These are phyloP conservation scores for Eleusine indica DNA, from an alignment of 176 grass and related monocot genomes.

Conservation along the genomic window DNA sequence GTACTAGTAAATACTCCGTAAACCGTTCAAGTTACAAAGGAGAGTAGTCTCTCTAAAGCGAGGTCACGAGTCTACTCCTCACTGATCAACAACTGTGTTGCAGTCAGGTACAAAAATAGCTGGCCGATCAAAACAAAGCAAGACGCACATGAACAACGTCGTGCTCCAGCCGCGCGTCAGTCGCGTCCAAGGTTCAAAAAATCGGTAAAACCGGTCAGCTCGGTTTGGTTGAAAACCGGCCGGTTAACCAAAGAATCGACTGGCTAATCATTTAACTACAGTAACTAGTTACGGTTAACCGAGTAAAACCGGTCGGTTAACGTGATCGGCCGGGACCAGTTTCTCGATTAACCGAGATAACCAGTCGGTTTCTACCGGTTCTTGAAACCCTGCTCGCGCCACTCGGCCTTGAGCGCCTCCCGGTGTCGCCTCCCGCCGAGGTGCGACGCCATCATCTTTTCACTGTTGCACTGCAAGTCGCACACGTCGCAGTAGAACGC, in stretches of 20 bases:
- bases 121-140: neutral
- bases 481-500: neutral
- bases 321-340: too few relatives aligned
- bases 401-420: neutral
- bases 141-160: neutral
- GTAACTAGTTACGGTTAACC: too few relatives aligned
- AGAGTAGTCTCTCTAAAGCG: neutral
- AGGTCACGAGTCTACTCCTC: neutral
- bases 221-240: too few relatives aligned
- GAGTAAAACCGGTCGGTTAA: too few relatives aligned
- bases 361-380: too few relatives aligned
- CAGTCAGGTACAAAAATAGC: neutral
- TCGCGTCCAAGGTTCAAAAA: too few relatives aligned
- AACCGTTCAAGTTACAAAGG: neutral
- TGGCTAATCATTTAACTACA: too few relatives aligned
- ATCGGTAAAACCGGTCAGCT: too few relatives aligned
- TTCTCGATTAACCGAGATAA: too few relatives aligned
- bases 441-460: conserved; percentile 8
- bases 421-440: conserved; percentile 15
- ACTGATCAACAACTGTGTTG: neutral
- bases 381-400: neutral
- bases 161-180: neutral
- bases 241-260: too few relatives aligned
- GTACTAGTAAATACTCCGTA: too few relatives aligned
- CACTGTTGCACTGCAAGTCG: neutral